Base-by-base conservation (phyloP, 768 basidiomycete species). In the Leucosporidium creatinivorum region DNA sequence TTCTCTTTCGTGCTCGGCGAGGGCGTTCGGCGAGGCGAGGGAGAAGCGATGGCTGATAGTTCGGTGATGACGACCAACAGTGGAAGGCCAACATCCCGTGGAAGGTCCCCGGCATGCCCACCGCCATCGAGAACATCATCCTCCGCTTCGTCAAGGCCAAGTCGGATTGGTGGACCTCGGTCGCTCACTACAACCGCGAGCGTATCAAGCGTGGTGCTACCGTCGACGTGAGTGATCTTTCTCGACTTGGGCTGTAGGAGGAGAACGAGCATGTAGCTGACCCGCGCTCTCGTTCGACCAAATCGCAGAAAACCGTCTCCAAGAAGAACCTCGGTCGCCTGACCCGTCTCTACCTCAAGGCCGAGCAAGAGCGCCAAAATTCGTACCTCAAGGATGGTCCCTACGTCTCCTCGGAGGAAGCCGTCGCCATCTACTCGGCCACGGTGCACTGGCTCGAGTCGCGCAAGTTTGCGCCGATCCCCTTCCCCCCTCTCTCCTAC, bases 51-150 rank as follows among this genome's bases (percentile, higher is more conserved):
- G 15, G 51, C 60, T 57, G 39, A 60, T 60, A 50, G 50, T 3
- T 31, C 48, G 62, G 59, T 13, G 39, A 44, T 17, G 51, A 68
- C n/a, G n/a, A n/a, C n/a, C n/a, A n/a, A n/a, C 30, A 15, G 68
- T 77, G 79, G 80, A 81, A 80, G 75, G 80, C 80, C 55, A 81
- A 81, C 85, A 87, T 99, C 75, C 96, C 96, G 26, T 99, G 96
- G 96, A 98, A 98, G 79, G 96, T 98, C 2, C 96, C 93, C 15
- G 96, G 96, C 49, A 98, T 98, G 96, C 93, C 93, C 0, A 97
- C 96, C 1, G 92, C 96, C 17, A 96, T 99, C 70, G 96, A 99
- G 80, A 98, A 98, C 79, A 97, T 99, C 79, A 97, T 99, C 70
- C 80, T 99, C 51, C 88, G 94, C 61, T 99, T 97, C 80, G 93